Conservation (phyloP, 768 basidiomycete genomes). For the Leccinum fibrillosum region DNA sequence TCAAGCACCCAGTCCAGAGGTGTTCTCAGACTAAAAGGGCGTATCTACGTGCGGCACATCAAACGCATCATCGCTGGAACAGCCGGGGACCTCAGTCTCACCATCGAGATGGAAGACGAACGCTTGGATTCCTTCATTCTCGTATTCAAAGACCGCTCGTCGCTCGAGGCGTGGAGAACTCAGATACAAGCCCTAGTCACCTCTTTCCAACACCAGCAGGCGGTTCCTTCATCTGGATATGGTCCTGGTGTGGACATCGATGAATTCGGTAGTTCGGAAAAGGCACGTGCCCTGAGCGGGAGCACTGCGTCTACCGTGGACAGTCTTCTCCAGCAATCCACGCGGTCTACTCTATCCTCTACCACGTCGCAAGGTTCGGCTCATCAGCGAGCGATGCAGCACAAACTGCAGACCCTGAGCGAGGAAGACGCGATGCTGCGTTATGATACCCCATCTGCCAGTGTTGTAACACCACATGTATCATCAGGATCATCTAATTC, state of each 20-base stretch:
- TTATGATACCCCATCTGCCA: slow-evolving; percentile 49
- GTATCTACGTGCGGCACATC: slow-evolving; percentile 95
- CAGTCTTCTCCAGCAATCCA: slow-evolving; percentile 64
- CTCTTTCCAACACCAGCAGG: slow-evolving; percentile 59
- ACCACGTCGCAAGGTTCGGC: slow-evolving; percentile 67
- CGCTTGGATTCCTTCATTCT: slow-evolving; percentile 91
- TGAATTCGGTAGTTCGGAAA: slow-evolving; percentile 74
- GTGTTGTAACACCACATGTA: slow-evolving; percentile 66
- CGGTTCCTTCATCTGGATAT: slow-evolving; percentile 31
- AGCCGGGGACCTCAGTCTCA: slow-evolving; percentile 84
- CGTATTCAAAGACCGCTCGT: slow-evolving; percentile 88
- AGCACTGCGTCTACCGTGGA: slow-evolving; percentile 57
- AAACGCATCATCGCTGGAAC: slow-evolving; percentile 82
- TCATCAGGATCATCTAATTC: slow-evolving; percentile 77
- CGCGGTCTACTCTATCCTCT: slow-evolving; percentile 70
- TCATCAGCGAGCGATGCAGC: slow-evolving; percentile 33
- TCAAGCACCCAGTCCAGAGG: slow-evolving; percentile 43
- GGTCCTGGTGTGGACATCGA: slow-evolving; percentile 55
- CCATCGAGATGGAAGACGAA: slow-evolving; percentile 98
- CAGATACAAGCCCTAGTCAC: slow-evolving; percentile 79
- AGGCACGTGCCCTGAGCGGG: slow-evolving; percentile 78
- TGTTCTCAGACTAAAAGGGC: slow-evolving; percentile 86
- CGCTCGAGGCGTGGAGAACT: slow-evolving; percentile 84
- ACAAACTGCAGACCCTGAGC: slow-evolving; percentile 61
- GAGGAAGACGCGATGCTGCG: slow-evolving; percentile 66